Evolutionary conservation across 208 protist genomes (phyloP).

Genomic region (Dictyostelium gargantuum): DNA sequence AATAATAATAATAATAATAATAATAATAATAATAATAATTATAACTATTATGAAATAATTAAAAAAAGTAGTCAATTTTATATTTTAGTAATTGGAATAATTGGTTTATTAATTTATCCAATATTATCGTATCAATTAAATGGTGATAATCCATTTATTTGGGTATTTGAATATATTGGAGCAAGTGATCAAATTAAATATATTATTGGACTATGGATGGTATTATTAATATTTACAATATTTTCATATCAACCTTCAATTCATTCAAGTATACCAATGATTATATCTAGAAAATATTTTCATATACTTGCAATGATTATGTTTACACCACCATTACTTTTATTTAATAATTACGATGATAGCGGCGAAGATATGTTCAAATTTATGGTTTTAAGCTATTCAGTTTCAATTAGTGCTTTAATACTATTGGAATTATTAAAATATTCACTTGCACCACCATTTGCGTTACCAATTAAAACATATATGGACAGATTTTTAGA

Average conservation of each 20-base stretch:
- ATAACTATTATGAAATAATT: background rate
- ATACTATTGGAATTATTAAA: conserved; percentile 27
- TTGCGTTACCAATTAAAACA: background rate
- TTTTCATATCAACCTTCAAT: background rate
- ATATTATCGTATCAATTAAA: background rate
- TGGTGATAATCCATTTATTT: background rate
- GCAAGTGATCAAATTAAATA: background rate
- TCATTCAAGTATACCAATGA: background rate
- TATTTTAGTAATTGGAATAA: background rate
- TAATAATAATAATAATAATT: background rate
- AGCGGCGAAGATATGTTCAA: background rate
- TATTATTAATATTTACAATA: background rate
- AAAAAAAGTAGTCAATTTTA: background rate
- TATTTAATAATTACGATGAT: background rate
- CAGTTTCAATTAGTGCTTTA: conserved; percentile 9
- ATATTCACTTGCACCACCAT: background rate
- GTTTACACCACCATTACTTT: conserved; percentile 21
- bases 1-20: background rate
- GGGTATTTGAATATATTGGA: background rate
- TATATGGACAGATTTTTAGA: conserved; percentile 45
- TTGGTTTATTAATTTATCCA: background rate
- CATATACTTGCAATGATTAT: conserved; percentile 24
- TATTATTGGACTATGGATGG: background rate
- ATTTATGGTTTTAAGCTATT: conserved; percentile 5
- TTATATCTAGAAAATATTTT: conserved; percentile 38